Base-by-base conservation (phyloP, 257 asterid genomes). In the Henckelia pumila region DNA sequence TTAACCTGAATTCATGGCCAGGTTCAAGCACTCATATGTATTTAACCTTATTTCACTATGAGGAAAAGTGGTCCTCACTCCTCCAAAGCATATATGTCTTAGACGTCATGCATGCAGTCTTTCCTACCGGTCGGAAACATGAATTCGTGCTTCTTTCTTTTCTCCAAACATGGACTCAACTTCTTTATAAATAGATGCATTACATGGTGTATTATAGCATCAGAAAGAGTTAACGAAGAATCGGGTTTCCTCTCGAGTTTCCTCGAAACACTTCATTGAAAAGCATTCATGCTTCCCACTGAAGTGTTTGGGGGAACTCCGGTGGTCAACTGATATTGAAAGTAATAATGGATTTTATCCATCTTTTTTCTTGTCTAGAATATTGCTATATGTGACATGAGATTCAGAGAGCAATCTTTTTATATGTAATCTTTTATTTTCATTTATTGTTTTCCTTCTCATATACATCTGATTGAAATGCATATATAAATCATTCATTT, bases 301-400 rank as follows among this genome's bases (percentile, higher is more conserved):
- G 92, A 83, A 86, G 89, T 84, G 89, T 86, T 82, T 86, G 89
- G 93, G 88, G 88, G 93, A 86, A 86, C 93, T 86, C 74, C 30
- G 6, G 86, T 59, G 70, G 82, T 67, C 67, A 44, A 76, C 56
- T 70, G 84, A 76, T 81, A 69, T 33, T 30, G 8, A n/a, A 8
- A 29, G 5, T 19, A 8, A 3, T 14, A 8, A 30, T 5, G 9
- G 33, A 6, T 52, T 8, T 16, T 52, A 7, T 53, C 6, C 6
- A n/a, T 29, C 37, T 29, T 30, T 11, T 24, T 33, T 29, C 11
- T 4, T 61, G 25, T 3, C 2, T 44, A 21, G 30, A 53, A 6
- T 50, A n/a, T n/a, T n/a, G 60, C 29, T 24, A 3, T 7, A 26
- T 25, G 40, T 64, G 17, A 10, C 58, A 11, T 44, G 16, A 6